A percentile compares a stretch with the other conserved stretches of the same genome.
These are phyloP conservation scores for Clathrospora elynae DNA, from an alignment of 2,329 filamentous ascomycete genomes.

Conservation along the genomic window DNA sequence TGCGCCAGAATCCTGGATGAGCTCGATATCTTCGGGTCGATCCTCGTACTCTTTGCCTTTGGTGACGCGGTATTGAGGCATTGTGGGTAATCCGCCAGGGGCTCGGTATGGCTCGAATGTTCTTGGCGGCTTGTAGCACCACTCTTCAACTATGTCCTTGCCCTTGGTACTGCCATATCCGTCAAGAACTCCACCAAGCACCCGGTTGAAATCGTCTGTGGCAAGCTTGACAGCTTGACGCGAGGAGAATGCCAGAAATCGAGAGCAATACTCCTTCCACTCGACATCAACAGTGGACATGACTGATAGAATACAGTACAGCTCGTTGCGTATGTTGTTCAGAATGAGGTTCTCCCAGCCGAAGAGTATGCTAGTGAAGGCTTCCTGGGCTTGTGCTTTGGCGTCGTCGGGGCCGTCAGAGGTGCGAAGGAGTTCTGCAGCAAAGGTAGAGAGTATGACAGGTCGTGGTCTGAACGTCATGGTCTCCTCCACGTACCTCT, in stretches of 20 bases:
- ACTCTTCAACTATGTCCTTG: slow-evolving; percentile 55
- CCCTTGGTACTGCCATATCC: slow-evolving; percentile 56
- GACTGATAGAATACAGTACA: slow-evolving; percentile 41
- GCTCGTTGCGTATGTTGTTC: slow-evolving; percentile 30
- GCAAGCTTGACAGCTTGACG: slow-evolving; percentile 35
- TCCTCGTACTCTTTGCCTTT: slow-evolving; percentile 31
- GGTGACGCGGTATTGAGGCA: slow-evolving; percentile 35
- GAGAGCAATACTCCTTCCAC: slow-evolving; percentile 39
- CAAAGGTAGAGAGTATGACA: slow-evolving; percentile 40
- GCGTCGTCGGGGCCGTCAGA: slow-evolving; percentile 20
- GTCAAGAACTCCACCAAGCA: slow-evolving; percentile 61
- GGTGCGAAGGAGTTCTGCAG: slow-evolving; percentile 35
- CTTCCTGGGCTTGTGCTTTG: slow-evolving; percentile 22
- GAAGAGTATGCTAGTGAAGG: slow-evolving; percentile 39
- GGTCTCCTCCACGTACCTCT: slow-evolving; percentile 37
- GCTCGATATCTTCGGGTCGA: slow-evolving; percentile 37
- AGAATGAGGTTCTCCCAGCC: slow-evolving; percentile 38
- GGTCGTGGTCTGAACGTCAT: slow-evolving; percentile 33
- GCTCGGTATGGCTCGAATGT: slow-evolving; percentile 34
- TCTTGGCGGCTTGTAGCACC: slow-evolving; percentile 43
- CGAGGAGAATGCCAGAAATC: slow-evolving; percentile 36
- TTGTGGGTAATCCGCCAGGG: slow-evolving; percentile 41
- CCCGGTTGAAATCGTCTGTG: slow-evolving; percentile 55
- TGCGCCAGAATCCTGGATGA: slow-evolving; percentile 35
- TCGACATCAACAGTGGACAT: slow-evolving; percentile 34